Base-by-base conservation (phyloP, 805 yeast species). In the Wickerhamiella musiphila region DNA sequence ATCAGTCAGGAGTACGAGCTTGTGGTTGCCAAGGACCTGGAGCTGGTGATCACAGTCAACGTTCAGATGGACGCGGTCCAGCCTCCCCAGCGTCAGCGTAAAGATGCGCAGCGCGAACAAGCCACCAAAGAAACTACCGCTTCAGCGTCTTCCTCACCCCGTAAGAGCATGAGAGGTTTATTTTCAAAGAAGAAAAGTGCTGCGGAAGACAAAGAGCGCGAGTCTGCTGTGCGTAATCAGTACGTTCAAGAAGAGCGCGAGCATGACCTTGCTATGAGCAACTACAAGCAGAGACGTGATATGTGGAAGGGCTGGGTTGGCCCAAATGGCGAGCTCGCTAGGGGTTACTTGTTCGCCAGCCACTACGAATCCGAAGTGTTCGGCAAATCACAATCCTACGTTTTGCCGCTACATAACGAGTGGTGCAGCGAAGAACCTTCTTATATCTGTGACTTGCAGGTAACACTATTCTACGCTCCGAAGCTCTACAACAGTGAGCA, bases 251-350 rank as follows among this genome's bases (percentile, higher is more conserved):
- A 29, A 14, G 34, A 35, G 23, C 32, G 29, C 14, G 41, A 38
- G 26, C 36, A 43, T 18, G 43, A 39, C 13, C 30, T 27, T 3
- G 39, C 39, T 4, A 31, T 45, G 33, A 32, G 33, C 16, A 37
- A 32, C n/a, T 44, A 39, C 33, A 31, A 36, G 18, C 33, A 34
- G 14, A 37, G 41, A 13, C 53, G 58, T 38, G 63, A 60, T 35
- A 34, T 67, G 4, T 60, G 76, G 76, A 67, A 66, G 21, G 52
- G 60, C 21, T 56, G 67, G 34, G 65, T 82, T 40, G 94, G 95
- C 2, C 61, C 63, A 21, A 92, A 82, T 51, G 96, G 96, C 2
- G 79, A 94, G 23, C 83, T 79, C 61, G 94, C 82, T 6, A 65
- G 86, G 45, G 68, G 78, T 33, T 72, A 75, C 43, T 60, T 84